Base-by-base conservation (phyloP, 1,284 basidiomycete genomes). In the Apiotrichum laibachii region DNA sequence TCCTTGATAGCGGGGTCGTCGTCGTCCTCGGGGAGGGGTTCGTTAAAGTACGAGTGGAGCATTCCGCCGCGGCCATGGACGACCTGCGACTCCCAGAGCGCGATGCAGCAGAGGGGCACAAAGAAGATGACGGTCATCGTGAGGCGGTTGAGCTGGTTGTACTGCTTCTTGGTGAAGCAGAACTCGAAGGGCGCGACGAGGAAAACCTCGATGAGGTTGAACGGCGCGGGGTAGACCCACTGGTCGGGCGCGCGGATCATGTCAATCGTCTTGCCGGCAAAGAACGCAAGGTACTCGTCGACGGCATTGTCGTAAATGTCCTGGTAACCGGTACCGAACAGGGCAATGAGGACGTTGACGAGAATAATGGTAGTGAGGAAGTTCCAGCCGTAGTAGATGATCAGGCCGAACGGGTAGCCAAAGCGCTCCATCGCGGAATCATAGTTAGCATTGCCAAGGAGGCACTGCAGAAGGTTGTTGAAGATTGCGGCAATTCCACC, bases 261-360 rank as follows among this genome's bases (percentile, higher is more conserved):
- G 88, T 87, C 88, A 87, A 92, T 79, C 1, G 90, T 89, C 79
- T 93, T 94, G 65, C 83, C 82, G 2, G 90, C 90, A 72, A 92
- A 95, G 81, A 92, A 95, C 8, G 90, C 85, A 56, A 96, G 65
- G 59, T 72, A 82, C 84, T 80, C 69, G 61, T 78, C 76, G 15
- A 72, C 77, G 16, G 76, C 75, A 54, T 78, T 76, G 52, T 78
- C 76, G 50, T 67, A 70, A 19, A 92, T 89, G 69, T 91, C 90
- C 16, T 86, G 85, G 72, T 94, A 94, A 0, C 92, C 91, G 39
- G 90, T 90, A 13, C 91, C 86, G 73, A 94, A 98, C 68, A 98
- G 80, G 13, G 95, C 97, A 67, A 99, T 92, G 67, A 99, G 83
- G 71, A 99, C 87, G 76, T 96, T 97, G 76, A 96, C 84, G 55